Conservation (phyloP, 208 protist species). For the Crithidia thermophila region DNA sequence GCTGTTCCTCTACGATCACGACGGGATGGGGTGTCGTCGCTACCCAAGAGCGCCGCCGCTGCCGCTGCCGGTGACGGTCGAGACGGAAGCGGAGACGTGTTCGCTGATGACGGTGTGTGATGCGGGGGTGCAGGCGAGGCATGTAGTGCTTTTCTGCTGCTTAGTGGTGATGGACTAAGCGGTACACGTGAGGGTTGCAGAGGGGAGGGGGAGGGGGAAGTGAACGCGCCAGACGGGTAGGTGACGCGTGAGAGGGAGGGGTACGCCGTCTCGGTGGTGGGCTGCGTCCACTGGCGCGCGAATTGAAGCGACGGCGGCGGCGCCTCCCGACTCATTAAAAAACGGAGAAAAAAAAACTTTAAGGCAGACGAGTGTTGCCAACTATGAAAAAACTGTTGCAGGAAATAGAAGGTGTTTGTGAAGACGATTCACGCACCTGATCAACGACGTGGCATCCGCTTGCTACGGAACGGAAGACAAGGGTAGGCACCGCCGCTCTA, state of each 20-base stretch:
- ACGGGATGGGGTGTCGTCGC: no score
- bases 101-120: background rate
- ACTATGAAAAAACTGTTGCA: no score
- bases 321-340: conserved; percentile 3
- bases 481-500: no score
- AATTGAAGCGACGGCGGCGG: conserved; percentile 16
- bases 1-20: no score
- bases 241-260: background rate
- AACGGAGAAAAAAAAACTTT: background rate
- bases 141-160: background rate
- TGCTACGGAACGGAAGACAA: no score
- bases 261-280: background rate
- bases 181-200: background rate
- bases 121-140: background rate
- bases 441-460: no score
- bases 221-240: background rate
- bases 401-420: no score
- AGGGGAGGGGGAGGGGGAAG: conserved; percentile 10
- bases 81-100: background rate
- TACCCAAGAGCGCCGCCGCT: no score
- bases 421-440: no score
- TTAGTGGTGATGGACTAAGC: background rate
- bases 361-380: no score
- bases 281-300: conserved; percentile 31
- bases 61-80: no score